These are phyloP conservation scores for Bacterosira constricta DNA, from an alignment of 108 stramenopile genomes.

Conservation along the genomic window DNA sequence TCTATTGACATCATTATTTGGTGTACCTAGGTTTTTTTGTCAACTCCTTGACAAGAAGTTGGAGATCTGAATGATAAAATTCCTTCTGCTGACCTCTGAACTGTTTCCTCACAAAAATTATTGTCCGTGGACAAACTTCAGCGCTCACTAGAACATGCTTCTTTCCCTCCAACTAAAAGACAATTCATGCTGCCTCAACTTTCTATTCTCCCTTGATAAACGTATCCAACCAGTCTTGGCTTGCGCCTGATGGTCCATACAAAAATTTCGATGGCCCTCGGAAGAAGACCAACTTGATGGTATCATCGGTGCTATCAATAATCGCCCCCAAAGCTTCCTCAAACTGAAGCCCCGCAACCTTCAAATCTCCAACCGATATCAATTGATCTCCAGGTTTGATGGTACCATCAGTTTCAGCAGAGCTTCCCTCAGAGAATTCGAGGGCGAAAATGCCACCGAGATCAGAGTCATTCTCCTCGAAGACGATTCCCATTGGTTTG, in stretches of 20 bases:
- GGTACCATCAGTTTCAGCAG: conserved; percentile 58
- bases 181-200: conserved; percentile 25
- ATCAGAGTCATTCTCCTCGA: conserved; percentile 89
- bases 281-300: conserved; percentile 70
- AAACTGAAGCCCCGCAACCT: conserved; percentile 73
- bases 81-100: too few relatives aligned
- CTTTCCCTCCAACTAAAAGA: too few relatives aligned
- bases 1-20: too few relatives aligned
- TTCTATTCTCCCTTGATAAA: conserved; percentile 67
- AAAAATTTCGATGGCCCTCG: conserved; percentile 81
- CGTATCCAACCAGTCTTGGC: conserved; percentile 79
- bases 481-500: conserved; percentile 93
- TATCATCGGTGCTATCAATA: conserved; percentile 64
- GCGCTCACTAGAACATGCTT: too few relatives aligned
- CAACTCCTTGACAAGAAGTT: too few relatives aligned
- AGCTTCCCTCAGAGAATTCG: conserved; percentile 71
- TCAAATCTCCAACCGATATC: conserved; percentile 70
- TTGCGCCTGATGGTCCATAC: conserved; percentile 86
- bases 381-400: conserved; percentile 81
- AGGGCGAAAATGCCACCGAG: conserved; percentile 87
- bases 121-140: too few relatives aligned
- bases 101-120: too few relatives aligned
- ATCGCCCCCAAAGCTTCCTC: conserved; percentile 85
- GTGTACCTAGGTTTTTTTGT: too few relatives aligned
- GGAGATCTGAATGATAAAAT: too few relatives aligned